Conservation (phyloP, 108 stramenopile genomes). For the Mediolabrus comicus region DNA sequence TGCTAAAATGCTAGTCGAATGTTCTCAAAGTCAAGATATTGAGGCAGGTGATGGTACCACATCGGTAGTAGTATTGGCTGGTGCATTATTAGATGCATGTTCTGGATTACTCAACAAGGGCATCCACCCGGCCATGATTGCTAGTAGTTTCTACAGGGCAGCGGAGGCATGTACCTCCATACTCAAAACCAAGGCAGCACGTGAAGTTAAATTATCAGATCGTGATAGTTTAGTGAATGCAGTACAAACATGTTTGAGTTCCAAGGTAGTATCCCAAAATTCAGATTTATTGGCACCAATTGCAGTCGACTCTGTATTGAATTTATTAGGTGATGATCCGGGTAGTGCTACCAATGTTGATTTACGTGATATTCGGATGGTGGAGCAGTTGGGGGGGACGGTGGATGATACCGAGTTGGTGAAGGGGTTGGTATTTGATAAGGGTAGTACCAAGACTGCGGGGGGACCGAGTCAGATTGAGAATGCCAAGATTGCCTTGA, state of each 20-base stretch:
- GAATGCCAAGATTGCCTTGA: slow-evolving; percentile 95
- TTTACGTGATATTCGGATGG: slow-evolving; percentile 95
- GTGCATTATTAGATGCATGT: slow-evolving; percentile 95
- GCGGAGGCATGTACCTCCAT: slow-evolving; percentile 65
- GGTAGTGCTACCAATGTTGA: slow-evolving; percentile 87
- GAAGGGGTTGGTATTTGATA: slow-evolving; percentile 92
- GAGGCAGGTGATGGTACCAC: slow-evolving; percentile 98
- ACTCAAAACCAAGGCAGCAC: slow-evolving; percentile 67
- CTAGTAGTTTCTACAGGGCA: slow-evolving; percentile 84
- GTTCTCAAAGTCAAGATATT: slow-evolving; percentile 97
- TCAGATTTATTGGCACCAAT: slow-evolving; percentile 96
- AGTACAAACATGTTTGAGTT: slow-evolving; percentile 93
- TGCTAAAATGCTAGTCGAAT: slow-evolving; percentile 98
- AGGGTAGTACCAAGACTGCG: slow-evolving; percentile 90
- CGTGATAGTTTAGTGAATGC: slow-evolving; percentile 86
- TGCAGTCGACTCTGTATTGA: slow-evolving; percentile 97
- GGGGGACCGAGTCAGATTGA: slow-evolving; percentile 90
- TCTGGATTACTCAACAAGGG: slow-evolving; percentile 79
- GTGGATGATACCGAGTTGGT: slow-evolving; percentile 99
- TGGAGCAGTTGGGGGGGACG: slow-evolving; percentile 97
- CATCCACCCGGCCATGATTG: slow-evolving; percentile 97
- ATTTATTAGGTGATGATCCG: slow-evolving; percentile 71
- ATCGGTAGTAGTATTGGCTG: slow-evolving; percentile 95
- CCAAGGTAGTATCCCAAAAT: slow-evolving; percentile 96
- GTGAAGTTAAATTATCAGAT: slow-evolving; percentile 85